A percentile compares a stretch with the other conserved stretches of the same genome.
phyloP scores from a whole-genome alignment of 306 rosid genomes.

The Trifolium repens region DNA sequence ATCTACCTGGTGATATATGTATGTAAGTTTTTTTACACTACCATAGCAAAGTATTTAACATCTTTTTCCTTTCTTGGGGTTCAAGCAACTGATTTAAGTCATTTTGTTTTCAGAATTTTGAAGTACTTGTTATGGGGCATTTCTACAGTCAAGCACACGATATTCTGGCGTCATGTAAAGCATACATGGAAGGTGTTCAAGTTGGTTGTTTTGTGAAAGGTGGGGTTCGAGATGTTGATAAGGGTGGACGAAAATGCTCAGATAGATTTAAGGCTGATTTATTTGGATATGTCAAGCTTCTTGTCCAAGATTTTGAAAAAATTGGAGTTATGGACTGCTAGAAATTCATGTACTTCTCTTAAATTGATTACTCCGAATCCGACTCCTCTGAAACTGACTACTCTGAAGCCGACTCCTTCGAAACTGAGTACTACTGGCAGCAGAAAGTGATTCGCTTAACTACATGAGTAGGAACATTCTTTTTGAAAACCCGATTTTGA shows the following conservation, averaged over 20 bases:
- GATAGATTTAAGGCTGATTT: neutral
- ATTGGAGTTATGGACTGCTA: neutral
- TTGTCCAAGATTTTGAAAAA: neutral
- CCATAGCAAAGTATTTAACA: neutral
- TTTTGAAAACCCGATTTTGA: neutral
- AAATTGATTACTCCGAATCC: too few species aligned
- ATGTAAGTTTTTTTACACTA: neutral
- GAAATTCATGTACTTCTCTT: neutral
- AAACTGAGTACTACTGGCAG: too few species aligned
- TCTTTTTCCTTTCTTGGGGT: neutral
- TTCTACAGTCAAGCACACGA: neutral
- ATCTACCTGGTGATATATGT: neutral
- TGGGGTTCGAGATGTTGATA: neutral
- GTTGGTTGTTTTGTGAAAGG: neutral
- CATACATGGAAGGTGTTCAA: neutral
- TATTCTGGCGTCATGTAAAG: neutral
- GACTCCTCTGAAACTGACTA: slow-evolving; percentile 30
- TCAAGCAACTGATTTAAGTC: neutral
- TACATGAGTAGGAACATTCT: neutral
- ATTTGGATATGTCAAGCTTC: neutral
- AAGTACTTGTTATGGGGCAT: neutral
- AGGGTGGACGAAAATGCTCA: neutral
- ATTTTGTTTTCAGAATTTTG: neutral
- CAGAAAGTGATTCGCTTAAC: too few species aligned
- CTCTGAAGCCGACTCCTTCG: slow-evolving; percentile 38